Conservation (phyloP, 2,329 filamentous ascomycete genomes). For the Ceratocystis diversiconidia region DNA sequence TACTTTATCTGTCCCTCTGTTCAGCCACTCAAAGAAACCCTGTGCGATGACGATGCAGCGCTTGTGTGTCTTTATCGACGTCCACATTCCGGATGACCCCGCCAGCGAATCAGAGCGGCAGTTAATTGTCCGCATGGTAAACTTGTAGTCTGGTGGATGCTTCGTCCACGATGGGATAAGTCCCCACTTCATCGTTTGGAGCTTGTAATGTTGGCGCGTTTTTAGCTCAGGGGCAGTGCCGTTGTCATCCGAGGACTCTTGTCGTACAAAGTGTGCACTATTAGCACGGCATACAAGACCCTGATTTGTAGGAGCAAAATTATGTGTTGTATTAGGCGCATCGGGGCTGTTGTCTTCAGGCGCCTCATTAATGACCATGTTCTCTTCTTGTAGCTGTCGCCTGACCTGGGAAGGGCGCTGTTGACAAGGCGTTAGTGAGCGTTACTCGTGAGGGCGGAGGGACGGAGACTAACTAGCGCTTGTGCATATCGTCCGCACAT, state of each 20-base stretch:
- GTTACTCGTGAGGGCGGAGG: constrained; percentile 21
- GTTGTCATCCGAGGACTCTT: constrained; percentile 38
- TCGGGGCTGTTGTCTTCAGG: constrained; percentile 53
- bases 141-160: constrained; percentile 60
- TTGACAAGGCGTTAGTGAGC: constrained; percentile 18
- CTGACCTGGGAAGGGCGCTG: constrained; percentile 67
- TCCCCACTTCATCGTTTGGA: constrained; percentile 94
- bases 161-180: constrained; percentile 90
- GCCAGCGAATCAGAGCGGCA: constrained; percentile 79
- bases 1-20: constrained; percentile 66
- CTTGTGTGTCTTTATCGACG: constrained; percentile 75
- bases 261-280: not conserved
- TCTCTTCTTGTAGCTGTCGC: constrained; percentile 55
- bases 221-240: not conserved
- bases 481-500: constrained; percentile 30
- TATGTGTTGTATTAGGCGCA: constrained; percentile 61
- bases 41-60: constrained; percentile 77
- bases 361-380: constrained; percentile 57
- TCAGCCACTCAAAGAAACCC: constrained; percentile 94
- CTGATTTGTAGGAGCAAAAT: constrained; percentile 78
- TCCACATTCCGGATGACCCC: constrained; percentile 74
- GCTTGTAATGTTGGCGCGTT: constrained; percentile 48
- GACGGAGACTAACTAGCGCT: constrained; percentile 24
- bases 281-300: constrained; percentile 70
- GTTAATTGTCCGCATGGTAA: constrained; percentile 81